Base-by-base conservation (phyloP, 2,329 filamentous ascomycete genomes). In the Neocucurbitaria cava region DNA sequence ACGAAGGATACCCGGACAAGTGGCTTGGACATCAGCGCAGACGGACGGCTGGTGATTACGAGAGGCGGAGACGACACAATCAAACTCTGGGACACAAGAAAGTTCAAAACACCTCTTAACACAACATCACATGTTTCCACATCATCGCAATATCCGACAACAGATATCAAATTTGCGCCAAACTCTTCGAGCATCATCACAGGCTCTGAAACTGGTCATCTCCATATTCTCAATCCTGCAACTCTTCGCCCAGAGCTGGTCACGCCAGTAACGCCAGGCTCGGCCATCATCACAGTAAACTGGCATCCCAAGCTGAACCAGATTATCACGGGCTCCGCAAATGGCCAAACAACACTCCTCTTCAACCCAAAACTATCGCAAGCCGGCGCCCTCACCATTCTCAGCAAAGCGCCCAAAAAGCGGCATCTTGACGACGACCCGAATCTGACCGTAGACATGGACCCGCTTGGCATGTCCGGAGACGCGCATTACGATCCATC, bases 281-380 rank as follows among this genome's bases (percentile, higher is more conserved):
- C 88, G 5, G 85, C 94, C 1, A 79, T 99, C 8, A 90, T 98
- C 58, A 87, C 88, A 2, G 91, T 96, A 23, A 82, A 90, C 58
- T 99, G 95, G 95, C 94, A 99, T 70, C 84, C 90, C 18, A 96
- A 92, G 76, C 87, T 99, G 70, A 98, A 99, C 73, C 95, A 99
- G 72, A 96, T 99, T 68, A 77, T 98, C 60, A 96, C 94, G 8
- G 94, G 93, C 54, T 97, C 94, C 41, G 92, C 92, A 47, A 96
- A 97, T 70, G 88, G 89, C 52, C 90, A 96, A 76, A 92, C 90
- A 0, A 94, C 93, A 69, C 85, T 98, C 38, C 87, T 99, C 43
- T 99, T 95, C 79, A 94, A 90, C 70, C 95, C 95, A 1, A 85
- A 82, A n/a, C 88, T 87, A 64, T 99, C 95, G 20, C 84, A 75